Base-by-base conservation (phyloP, 805 yeast species). In the Saturnispora saitoi region DNA sequence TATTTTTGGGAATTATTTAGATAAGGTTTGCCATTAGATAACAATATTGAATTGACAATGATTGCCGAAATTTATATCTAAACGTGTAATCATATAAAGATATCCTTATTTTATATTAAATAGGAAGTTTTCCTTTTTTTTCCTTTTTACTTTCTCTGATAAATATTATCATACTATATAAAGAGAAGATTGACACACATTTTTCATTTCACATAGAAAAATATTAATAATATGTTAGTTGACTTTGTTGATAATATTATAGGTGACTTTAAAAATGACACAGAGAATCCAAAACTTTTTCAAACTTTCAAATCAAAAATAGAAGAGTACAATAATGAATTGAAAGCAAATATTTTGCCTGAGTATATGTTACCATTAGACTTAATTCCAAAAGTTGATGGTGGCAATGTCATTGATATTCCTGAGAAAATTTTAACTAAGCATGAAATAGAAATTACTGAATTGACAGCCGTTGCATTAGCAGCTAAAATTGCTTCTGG, bases 381-480 rank as follows among this genome's bases (percentile, higher is more conserved):
- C 9, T 20, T 45, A 5, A 29, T 52, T 15, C 58, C 58, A 22
- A 65, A 56, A 4, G 47, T 38, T n/a, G 14, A 32, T 5, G 63
- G 63, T 22, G 52, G 48, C 3, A 55, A 54, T 39, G 71, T 62
- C 44, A 62, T 44, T 48, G 51, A 37, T 24, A 51, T 67, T 52
- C 56, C 66, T 44, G 55, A 62, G 12, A 61, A 68, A 51, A 55
- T 66, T 15, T 50, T 70, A 29, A 52, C 73, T 2, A 57, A 55
- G 14, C 52, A 54, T 38, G 79, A 75, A 51, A 56, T 68, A 42
- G 63, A 52, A n/a, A 72, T 75, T 48, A 75, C 78, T 24, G 75
- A 71, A 49, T 55, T 66, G 8, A 49, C 70, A 8, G 70, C 67
- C 26, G 53, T 54, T 5, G 61, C 54, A 10, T 57, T 75, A 41